These are phyloP conservation scores for Beauveria sp. DNA, from an alignment of 2,329 filamentous ascomycete genomes.

Conservation along the genomic window DNA sequence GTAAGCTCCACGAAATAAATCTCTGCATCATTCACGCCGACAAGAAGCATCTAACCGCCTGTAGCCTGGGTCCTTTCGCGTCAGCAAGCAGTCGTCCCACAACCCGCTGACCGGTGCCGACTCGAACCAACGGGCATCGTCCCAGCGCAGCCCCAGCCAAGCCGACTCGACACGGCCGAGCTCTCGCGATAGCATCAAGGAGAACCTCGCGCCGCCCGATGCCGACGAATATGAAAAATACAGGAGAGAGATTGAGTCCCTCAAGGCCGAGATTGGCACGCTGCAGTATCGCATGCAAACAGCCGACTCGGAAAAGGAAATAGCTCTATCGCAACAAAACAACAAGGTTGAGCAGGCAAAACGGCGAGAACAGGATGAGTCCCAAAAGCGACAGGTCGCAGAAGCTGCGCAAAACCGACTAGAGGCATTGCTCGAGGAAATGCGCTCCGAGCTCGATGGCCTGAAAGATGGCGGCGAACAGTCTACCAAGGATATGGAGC, in stretches of 20 bases:
- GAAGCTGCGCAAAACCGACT: conserved; percentile 47
- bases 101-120: conserved; percentile 52
- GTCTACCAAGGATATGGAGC: conserved; percentile 60
- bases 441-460: conserved; percentile 45
- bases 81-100: conserved; percentile 49
- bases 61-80: conserved; percentile 31
- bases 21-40: not conserved
- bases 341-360: conserved; percentile 77
- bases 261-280: conserved; percentile 84
- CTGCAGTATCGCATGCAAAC: conserved; percentile 83
- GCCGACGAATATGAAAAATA: conserved; percentile 53
- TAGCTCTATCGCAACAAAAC: conserved; percentile 69
- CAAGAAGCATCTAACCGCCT: conserved; percentile 1
- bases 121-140: conserved; percentile 28
- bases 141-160: conserved; percentile 34
- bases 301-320: conserved; percentile 78
- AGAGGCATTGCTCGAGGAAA: conserved; percentile 39
- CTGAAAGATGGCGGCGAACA: conserved; percentile 41
- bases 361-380: conserved; percentile 77
- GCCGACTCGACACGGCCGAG: conserved; percentile 35
- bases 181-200: conserved; percentile 53
- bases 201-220: conserved; percentile 51
- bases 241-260: conserved; percentile 58
- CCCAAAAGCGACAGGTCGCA: conserved; percentile 55
- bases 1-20: not conserved